A percentile compares a stretch with the other conserved stretches of the same genome.
These are phyloP conservation scores for Rhizophora mangle DNA, from an alignment of 345 rosid species.

Conservation along the genomic window DNA sequence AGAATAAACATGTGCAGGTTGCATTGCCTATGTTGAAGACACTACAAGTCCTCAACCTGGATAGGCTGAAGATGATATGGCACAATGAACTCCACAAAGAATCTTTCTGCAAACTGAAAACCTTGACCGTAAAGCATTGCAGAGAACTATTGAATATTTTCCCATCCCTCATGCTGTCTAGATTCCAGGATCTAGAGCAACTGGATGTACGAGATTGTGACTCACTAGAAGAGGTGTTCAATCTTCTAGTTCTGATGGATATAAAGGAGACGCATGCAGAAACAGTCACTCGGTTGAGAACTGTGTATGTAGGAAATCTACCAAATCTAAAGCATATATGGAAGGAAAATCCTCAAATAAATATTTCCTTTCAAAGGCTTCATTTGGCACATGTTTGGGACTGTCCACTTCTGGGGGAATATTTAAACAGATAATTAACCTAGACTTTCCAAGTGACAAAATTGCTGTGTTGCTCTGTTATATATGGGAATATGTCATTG, in stretches of 20 bases:
- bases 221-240: conserved; percentile 18
- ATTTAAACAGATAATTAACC: no score
- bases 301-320: not conserved
- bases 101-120: no score
- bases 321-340: conserved; percentile 7
- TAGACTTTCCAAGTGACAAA: no score
- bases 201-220: not conserved
- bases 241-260: not conserved
- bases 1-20: no score
- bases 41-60: no score
- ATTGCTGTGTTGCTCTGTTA: no score
- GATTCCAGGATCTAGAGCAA: not conserved
- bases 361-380: not conserved
- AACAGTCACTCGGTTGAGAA: not conserved
- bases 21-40: no score
- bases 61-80: no score
- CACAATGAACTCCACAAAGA: no score
- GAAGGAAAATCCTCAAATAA: conserved; percentile 2
- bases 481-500: no score
- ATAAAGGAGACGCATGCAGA: not conserved
- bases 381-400: not conserved
- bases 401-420: not conserved
- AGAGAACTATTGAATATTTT: no score
- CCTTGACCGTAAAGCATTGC: no score
- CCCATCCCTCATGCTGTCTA: not conserved